These are phyloP conservation scores for Planoprotostelium fungivorum DNA, from an alignment of 78 protist genomes.

Conservation along the genomic window DNA sequence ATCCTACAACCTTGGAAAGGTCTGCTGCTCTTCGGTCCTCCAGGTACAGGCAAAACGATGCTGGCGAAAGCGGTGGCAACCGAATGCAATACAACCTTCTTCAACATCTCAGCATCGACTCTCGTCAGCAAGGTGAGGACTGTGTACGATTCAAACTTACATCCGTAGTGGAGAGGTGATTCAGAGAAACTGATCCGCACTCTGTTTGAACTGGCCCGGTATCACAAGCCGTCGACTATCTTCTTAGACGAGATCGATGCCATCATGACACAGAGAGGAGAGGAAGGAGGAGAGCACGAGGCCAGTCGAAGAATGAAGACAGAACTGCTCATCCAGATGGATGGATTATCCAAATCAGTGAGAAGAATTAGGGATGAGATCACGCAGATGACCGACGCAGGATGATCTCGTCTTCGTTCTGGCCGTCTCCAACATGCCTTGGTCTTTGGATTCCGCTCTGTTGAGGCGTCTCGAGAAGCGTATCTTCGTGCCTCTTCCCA, in stretches of 20 bases:
- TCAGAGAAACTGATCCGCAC: conserved; percentile 84
- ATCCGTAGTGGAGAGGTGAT: conserved; percentile 92
- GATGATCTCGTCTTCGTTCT: conserved; percentile 22
- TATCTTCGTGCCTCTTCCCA: conserved; percentile 23
- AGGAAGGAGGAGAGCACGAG: conserved; percentile 71
- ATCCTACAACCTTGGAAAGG: conserved; percentile 81
- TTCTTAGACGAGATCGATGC: conserved; percentile 88
- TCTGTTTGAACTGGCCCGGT: conserved; percentile 67
- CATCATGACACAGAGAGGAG: conserved; percentile 49
- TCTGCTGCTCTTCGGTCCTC: conserved; percentile 74
- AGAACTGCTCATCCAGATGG: conserved; percentile 82
- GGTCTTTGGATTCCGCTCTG: conserved; percentile 75
- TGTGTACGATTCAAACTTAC: too few relatives aligned
- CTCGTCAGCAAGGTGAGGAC: conserved; percentile 6
- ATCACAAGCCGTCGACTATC: conserved; percentile 72
- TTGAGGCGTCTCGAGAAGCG: conserved; percentile 52
- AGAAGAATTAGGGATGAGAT: not conserved
- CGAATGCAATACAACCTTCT: conserved; percentile 80
- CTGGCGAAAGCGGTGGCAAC: conserved; percentile 87
- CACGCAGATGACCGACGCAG: not conserved
- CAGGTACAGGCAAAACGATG: conserved; percentile 73
- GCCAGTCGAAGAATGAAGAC: conserved; percentile 78
- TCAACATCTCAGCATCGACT: conserved; percentile 75
- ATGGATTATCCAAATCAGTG: conserved; percentile 17
- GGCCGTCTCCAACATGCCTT: conserved; percentile 76